Conservation (phyloP, 2,329 filamentous ascomycete species). For the Davidsoniella neocaledoniae region DNA sequence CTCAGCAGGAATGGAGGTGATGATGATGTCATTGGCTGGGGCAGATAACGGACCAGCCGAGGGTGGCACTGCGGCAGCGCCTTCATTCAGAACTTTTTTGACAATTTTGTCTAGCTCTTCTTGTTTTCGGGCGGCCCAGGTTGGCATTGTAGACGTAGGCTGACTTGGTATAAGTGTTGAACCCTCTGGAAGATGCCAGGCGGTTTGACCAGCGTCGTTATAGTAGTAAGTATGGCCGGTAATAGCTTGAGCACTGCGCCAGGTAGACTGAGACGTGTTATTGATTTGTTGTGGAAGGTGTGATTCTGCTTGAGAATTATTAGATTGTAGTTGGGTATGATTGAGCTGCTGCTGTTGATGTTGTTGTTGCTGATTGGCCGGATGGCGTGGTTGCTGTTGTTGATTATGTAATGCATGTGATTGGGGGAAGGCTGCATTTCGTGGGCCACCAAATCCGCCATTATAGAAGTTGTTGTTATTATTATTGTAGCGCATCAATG, state of each 20-base stretch:
- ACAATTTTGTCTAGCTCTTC: conserved; percentile 71
- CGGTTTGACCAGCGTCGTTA: conserved; percentile 56
- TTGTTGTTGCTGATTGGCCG: background rate
- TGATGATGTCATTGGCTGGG: too few relatives aligned
- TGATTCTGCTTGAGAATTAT: background rate
- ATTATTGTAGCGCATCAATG: conserved; percentile 18
- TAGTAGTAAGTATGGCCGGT: conserved; percentile 75
- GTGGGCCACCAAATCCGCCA: too few relatives aligned
- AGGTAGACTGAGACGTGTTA: conserved; percentile 49
- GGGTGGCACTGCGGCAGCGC: too few relatives aligned
- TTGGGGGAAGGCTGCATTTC: background rate
- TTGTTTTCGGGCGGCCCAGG: conserved; percentile 43
- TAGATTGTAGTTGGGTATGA: background rate
- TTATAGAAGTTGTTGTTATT: background rate
- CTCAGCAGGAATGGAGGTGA: too few relatives aligned
- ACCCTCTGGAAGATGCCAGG: conserved; percentile 59
- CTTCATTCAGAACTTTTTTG: conserved; percentile 61
- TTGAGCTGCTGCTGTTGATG: background rate
- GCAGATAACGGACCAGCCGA: too few relatives aligned
- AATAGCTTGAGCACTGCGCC: conserved; percentile 60
- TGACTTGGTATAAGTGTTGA: conserved; percentile 35
- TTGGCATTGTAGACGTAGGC: conserved; percentile 40
- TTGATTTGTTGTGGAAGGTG: background rate
- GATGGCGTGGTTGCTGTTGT: background rate
- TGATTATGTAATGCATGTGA: background rate